Conservation (phyloP, 176 grass and related monocot genomes). For the Bothriochloa decipiens region DNA sequence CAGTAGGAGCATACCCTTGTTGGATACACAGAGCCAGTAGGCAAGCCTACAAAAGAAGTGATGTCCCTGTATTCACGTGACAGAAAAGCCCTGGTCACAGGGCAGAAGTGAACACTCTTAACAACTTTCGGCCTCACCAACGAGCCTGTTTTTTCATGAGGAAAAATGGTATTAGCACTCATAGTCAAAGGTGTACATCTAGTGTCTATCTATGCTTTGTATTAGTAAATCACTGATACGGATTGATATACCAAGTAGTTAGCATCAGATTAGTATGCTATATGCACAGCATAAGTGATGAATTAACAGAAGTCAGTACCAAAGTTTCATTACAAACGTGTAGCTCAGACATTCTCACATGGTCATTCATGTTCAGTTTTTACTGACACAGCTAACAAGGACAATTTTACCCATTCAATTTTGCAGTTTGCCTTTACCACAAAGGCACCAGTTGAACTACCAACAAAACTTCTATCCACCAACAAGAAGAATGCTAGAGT, state of each 20-base stretch:
- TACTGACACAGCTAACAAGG: neutral
- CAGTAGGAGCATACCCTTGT: slow-evolving; percentile 68
- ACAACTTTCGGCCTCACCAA: slow-evolving; percentile 93
- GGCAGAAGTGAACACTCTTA: slow-evolving; percentile 93
- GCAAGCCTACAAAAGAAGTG: slow-evolving; percentile 84
- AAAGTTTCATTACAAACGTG: slow-evolving; percentile 5
- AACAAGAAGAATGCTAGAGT: neutral
- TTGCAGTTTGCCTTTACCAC: neutral
- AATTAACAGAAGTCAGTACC: neutral
- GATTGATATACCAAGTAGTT: neutral
- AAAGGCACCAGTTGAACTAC: neutral
- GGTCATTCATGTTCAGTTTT: neutral
- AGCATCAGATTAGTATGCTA: neutral
- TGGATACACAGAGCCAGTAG: slow-evolving; percentile 95
- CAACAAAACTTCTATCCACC: neutral
- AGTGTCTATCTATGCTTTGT: neutral
- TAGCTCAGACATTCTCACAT: neutral
- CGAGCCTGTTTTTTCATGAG: slow-evolving; percentile 55
- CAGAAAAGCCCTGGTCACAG: slow-evolving; percentile 58
- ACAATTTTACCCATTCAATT: neutral
- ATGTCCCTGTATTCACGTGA: slow-evolving; percentile 95
- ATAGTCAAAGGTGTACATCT: neutral
- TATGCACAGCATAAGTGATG: neutral
- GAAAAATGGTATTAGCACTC: slow-evolving; percentile 18
- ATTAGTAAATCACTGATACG: neutral